Conservation (phyloP, 192 early-diverging fungal species). For the Umbelopsis ramanniana region DNA sequence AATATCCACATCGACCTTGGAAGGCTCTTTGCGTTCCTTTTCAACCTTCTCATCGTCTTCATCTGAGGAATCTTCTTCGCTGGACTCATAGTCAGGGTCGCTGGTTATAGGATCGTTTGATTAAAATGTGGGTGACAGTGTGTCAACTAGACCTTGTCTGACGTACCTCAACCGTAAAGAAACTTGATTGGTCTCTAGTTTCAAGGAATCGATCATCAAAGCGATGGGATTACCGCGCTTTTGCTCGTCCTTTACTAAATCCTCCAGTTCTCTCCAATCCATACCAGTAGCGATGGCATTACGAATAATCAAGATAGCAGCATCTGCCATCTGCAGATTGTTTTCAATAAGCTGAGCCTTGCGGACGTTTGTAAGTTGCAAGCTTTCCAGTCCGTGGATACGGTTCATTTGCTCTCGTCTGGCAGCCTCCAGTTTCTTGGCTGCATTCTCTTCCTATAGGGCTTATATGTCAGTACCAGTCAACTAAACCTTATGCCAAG, state of each 20-base stretch:
- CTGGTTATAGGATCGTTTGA: slow-evolving; percentile 34
- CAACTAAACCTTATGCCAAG: no score
- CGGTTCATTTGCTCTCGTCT: slow-evolving; percentile 79
- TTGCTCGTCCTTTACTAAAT: slow-evolving; percentile 84
- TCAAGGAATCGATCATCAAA: slow-evolving; percentile 69
- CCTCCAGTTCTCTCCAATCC: slow-evolving; percentile 95
- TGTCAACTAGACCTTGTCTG: slow-evolving; percentile 21
- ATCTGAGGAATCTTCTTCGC: slow-evolving; percentile 38
- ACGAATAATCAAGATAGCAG: slow-evolving; percentile 84
- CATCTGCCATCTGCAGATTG: slow-evolving; percentile 85
- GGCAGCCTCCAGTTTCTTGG: slow-evolving; percentile 84
- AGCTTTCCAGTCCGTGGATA: slow-evolving; percentile 73
- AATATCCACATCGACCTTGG: slow-evolving; percentile 87
- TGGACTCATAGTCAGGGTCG: slow-evolving; percentile 55
- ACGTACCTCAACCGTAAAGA: slow-evolving; percentile 62
- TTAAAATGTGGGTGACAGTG: slow-evolving; percentile 24
- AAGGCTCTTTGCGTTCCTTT: slow-evolving; percentile 36
- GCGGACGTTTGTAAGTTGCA: slow-evolving; percentile 70
- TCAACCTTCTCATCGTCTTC: slow-evolving; percentile 47
- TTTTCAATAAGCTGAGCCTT: slow-evolving; percentile 87
- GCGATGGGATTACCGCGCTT: slow-evolving; percentile 82
- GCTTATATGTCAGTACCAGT: background rate
- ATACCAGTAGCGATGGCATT: slow-evolving; percentile 89
- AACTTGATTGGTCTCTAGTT: slow-evolving; percentile 82
- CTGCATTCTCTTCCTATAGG: slow-evolving; percentile 74